Evolutionary conservation across 148 eudicot species (phyloP).

Genomic region (Simmondsia chinensis): DNA sequence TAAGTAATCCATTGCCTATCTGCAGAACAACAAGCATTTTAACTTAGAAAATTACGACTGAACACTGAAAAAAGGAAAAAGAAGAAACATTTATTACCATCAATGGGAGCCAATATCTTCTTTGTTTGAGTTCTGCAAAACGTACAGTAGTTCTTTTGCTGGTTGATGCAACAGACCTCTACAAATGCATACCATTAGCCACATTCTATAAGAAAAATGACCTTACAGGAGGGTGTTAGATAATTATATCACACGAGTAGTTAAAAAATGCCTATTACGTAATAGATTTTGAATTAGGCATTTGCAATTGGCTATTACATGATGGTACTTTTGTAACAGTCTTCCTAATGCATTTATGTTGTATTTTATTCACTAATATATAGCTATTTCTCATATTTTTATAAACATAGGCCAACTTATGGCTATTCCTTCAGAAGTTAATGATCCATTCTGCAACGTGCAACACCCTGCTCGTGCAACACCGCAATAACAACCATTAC

Average conservation of each 20-base stretch:
- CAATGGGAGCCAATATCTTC: constrained; percentile 93
- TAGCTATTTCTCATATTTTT: too few relatives aligned
- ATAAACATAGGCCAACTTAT: too few relatives aligned
- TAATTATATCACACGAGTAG: neutral
- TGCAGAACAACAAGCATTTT: constrained; percentile 23
- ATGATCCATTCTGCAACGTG: too few relatives aligned
- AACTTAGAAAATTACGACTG: constrained; percentile 1
- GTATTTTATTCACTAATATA: too few relatives aligned
- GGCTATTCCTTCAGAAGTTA: too few relatives aligned
- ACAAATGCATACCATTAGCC: constrained; percentile 12
- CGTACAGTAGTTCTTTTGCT: constrained; percentile 69
- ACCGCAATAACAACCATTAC: too few relatives aligned
- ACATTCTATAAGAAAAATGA: constrained; percentile 6
- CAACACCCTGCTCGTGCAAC: too few relatives aligned
- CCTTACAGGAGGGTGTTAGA: neutral
- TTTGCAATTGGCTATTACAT: too few relatives aligned
- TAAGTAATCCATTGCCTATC: constrained; percentile 84
- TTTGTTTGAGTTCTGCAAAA: constrained; percentile 63
- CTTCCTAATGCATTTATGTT: too few relatives aligned
- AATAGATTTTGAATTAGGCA: too few relatives aligned
- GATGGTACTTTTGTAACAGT: too few relatives aligned
- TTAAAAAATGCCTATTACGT: too few relatives aligned
- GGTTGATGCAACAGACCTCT: constrained; percentile 83
- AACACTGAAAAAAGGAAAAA: neutral
- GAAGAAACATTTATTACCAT: constrained; percentile 40